Evolutionary conservation across 2,329 filamentous ascomycete genomes (phyloP).

Genomic region (Sporothrix pallida): DNA sequence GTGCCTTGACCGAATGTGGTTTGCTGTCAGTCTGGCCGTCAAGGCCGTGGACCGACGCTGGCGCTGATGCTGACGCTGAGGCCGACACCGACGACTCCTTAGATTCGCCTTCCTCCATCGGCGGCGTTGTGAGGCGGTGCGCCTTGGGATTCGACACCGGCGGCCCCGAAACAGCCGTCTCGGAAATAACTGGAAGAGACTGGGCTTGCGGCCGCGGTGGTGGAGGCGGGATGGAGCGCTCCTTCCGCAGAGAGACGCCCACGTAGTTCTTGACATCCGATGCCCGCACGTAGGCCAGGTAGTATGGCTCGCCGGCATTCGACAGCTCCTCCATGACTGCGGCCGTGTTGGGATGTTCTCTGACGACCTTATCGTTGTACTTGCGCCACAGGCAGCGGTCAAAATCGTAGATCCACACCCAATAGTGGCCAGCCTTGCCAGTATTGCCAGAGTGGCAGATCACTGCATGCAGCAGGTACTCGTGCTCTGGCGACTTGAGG

Average conservation of each 20-base stretch:
- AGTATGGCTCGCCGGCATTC: constrained; percentile 70
- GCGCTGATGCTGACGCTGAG: neutral
- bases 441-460: constrained; percentile 82
- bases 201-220: constrained; percentile 1
- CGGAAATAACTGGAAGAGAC: neutral
- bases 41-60: neutral
- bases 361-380: constrained; percentile 89
- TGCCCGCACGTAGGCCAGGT: constrained; percentile 46
- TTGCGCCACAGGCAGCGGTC: constrained; percentile 80
- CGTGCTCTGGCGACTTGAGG: constrained; percentile 59
- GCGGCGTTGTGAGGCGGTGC: neutral
- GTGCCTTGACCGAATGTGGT: neutral
- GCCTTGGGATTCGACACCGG: neutral
- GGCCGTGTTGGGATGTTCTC: constrained; percentile 66
- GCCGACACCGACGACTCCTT: too few relatives aligned
- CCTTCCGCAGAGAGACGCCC: constrained; percentile 38
- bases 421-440: constrained; percentile 84
- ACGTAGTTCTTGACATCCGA: constrained; percentile 42
- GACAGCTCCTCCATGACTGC: constrained; percentile 74
- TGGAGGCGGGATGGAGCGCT: neutral
- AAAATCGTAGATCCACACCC: constrained; percentile 95
- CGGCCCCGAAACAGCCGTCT: neutral
- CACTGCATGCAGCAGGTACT: constrained; percentile 86
- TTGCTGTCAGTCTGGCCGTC: constrained; percentile 3
- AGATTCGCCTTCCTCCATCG: neutral